A percentile compares a stretch with the other conserved stretches of the same genome.
phyloP scores from a whole-genome alignment of 2,329 filamentous ascomycete genomes.

The Trichoderma hamatum region DNA sequence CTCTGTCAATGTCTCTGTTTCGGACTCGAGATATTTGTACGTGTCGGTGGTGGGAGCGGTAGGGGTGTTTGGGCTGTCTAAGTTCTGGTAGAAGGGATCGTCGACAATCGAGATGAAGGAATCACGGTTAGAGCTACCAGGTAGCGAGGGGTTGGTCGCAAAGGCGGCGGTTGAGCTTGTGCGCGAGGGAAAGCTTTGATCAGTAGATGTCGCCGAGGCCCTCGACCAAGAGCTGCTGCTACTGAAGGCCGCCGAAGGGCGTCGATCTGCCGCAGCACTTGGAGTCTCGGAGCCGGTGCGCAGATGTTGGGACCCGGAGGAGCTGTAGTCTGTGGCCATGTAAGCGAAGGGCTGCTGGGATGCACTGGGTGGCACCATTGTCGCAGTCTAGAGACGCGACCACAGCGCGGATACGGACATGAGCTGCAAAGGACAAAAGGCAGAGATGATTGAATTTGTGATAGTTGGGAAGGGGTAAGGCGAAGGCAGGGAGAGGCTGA shows the following conservation, averaged over 20 bases:
- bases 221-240: slow-evolving; percentile 23
- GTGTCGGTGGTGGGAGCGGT: slow-evolving; percentile 36
- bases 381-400: slow-evolving; percentile 38
- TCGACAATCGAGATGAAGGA: slow-evolving; percentile 58
- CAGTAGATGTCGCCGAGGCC: slow-evolving; percentile 11
- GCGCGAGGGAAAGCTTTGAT: slow-evolving; percentile 31
- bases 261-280: slow-evolving; percentile 29
- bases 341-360: slow-evolving; percentile 28
- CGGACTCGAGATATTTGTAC: slow-evolving; percentile 34
- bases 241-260: not conserved
- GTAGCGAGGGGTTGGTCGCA: slow-evolving; percentile 23
- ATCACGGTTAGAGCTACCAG: slow-evolving; percentile 46
- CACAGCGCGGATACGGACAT: slow-evolving; percentile 34
- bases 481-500: not conserved
- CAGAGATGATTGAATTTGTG: not conserved
- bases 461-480: not conserved
- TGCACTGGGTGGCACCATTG: slow-evolving; percentile 36
- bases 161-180: slow-evolving; percentile 20
- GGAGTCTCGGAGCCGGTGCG: slow-evolving; percentile 23
- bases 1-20: slow-evolving; percentile 32
- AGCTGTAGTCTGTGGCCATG: slow-evolving; percentile 27
- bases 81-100: slow-evolving; percentile 58
- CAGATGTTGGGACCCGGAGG: slow-evolving; percentile 19
- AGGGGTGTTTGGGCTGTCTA: slow-evolving; percentile 49
- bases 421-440: slow-evolving; percentile 24